Conservation (phyloP, 208 protist genomes). For the Trichomonas gallinae region DNA sequence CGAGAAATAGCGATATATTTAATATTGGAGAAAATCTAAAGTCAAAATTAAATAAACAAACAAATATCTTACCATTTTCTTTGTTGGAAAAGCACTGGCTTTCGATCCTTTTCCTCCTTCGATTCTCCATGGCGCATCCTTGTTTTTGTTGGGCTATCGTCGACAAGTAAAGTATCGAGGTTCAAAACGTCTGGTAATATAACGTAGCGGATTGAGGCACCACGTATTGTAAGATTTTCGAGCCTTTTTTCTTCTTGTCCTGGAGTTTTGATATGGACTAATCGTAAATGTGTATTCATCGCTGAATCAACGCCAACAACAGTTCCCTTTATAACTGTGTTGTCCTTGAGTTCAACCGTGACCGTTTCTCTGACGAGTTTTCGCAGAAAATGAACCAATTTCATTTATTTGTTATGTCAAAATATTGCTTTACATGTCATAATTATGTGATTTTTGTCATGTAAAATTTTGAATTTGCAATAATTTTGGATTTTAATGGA, state of each 20-base stretch:
- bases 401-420: neutral
- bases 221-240: constrained; percentile 17
- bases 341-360: constrained; percentile 15
- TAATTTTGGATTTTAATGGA: no score
- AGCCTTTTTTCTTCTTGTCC: neutral
- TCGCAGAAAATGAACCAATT: neutral
- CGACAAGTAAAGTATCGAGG: neutral
- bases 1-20: no score
- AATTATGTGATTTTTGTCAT: neutral
- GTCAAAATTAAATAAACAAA: no score
- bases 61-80: neutral
- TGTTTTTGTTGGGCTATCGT: constrained; percentile 19
- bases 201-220: neutral
- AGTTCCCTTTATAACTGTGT: constrained; percentile 12
- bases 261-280: neutral
- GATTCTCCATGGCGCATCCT: neutral
- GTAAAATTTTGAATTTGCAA: no score
- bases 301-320: constrained; percentile 22
- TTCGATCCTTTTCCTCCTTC: neutral
- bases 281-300: constrained; percentile 18
- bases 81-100: neutral
- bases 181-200: constrained; percentile 10
- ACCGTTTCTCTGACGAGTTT: neutral
- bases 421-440: neutral
- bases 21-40: no score